These are phyloP conservation scores for Malus domestica DNA, from an alignment of 306 rosid species.

Conservation along the genomic window ASM211411v1 NC_041792.1:26635907-26636406, in stretches of 20 bases:
- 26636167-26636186: conserved; percentile 81
- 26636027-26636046: conserved; percentile 72
- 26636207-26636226: conserved; percentile 73
- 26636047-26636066: conserved; percentile 58
- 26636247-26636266: conserved; percentile 68
- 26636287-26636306: conserved; percentile 79
- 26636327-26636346: not conserved
- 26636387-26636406: not conserved
- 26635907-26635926: conserved; percentile 68
- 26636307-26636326: conserved; percentile 23
- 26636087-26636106: conserved; percentile 64
- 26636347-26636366: not conserved
- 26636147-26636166: conserved; percentile 60
- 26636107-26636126: conserved; percentile 27
- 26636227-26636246: conserved; percentile 88
- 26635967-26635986: conserved; percentile 73
- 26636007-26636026: conserved; percentile 43
- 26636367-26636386: not conserved
- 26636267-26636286: conserved; percentile 90
- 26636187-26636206: conserved; percentile 80
- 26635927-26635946: conserved; percentile 52
- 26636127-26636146: conserved; percentile 55
- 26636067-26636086: conserved; percentile 84
- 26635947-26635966: conserved; percentile 56
- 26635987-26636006: conserved; percentile 92